Evolutionary conservation across 2,329 filamentous ascomycete genomes (phyloP), one percentile per base, ranked within the genome.

Genomic region (Dactylonectria estremocensis): DNA sequence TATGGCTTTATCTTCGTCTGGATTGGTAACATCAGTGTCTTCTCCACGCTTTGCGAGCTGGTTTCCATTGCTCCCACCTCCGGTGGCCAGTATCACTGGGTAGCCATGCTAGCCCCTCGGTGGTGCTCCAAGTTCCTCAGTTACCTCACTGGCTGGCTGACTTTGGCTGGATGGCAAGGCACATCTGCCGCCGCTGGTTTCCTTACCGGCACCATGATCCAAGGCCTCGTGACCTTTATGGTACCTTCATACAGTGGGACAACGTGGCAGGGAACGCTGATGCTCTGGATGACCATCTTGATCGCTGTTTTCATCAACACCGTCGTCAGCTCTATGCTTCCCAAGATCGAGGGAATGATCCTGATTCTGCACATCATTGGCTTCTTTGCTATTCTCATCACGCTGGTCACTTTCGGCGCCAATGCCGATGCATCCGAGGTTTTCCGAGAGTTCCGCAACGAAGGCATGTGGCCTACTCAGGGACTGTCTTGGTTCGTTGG

Each of bases 1-100:
- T 87, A 85, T 68, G 84, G 84, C 45, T 87, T 83, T 74, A 80
- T 87, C 37, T 82, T 87, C 65, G 82, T 84, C 37, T 86, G 84
- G 83, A 71, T 77, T n/a, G 83, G 81, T 11, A 87, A 83, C 0
- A 70, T 60, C 24, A 49, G 57, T 28, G 46, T 60, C 24, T 60
- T 60, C 28, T 60, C 57, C 18, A 22, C n/a, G 9, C 57, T 60
- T 2, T 60, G 57, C 28, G 57, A 60, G 46, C 57, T 60, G 16
- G 57, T 60, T 10, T 60, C 57, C 9, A 60, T 60, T 20, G 57
- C 57, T 35, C 57, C 57, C 13, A 60, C 57, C 2, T 60, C 49
- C 3, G 49, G 49, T 5, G 49, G 49, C 2, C 49, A 52, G 49
- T 52, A 52, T 52, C 49, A 52, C 49, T 52, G 49, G 49, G 49